Conservation (phyloP, 169 alveolate species). For the Amoebophrya sp. region DNA sequence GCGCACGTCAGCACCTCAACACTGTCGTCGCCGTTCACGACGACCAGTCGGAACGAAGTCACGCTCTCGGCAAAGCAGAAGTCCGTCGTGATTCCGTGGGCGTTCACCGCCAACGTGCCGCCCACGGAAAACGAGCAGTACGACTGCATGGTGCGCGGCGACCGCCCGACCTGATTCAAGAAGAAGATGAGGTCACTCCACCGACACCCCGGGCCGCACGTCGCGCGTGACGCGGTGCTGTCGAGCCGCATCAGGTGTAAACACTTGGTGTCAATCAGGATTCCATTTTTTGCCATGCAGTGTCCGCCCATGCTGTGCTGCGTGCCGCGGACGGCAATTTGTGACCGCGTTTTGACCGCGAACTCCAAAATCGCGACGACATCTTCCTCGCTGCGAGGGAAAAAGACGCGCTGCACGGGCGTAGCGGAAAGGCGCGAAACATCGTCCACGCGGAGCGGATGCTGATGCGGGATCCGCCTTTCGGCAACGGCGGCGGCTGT, state of each 20-base stretch:
- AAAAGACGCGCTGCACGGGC: not conserved
- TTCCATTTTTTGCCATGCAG: not conserved
- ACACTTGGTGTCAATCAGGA: not conserved
- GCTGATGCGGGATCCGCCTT: too few relatives aligned
- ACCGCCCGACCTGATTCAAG: conserved; percentile 39
- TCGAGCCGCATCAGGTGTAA: not conserved
- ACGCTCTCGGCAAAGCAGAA: conserved; percentile 35
- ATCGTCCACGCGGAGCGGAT: not conserved
- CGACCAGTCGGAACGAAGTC: conserved; percentile 25
- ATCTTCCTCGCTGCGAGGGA: not conserved
- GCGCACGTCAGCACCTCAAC: not conserved
- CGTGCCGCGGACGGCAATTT: not conserved
- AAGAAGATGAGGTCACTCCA: not conserved
- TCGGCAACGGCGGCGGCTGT: too few relatives aligned
- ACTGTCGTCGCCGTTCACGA: not conserved
- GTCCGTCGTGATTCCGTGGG: conserved; percentile 46
- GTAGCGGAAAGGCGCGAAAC: not conserved
- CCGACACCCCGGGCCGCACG: not conserved
- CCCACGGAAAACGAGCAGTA: conserved; percentile 43
- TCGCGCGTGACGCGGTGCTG: not conserved
- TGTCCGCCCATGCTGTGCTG: not conserved
- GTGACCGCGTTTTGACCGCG: not conserved
- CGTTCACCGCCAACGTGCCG: conserved; percentile 42
- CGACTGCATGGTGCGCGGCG: conserved; percentile 44
- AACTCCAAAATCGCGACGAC: not conserved